Conservation (phyloP, 306 rosid genomes). For the Vigna mungo region DNA sequence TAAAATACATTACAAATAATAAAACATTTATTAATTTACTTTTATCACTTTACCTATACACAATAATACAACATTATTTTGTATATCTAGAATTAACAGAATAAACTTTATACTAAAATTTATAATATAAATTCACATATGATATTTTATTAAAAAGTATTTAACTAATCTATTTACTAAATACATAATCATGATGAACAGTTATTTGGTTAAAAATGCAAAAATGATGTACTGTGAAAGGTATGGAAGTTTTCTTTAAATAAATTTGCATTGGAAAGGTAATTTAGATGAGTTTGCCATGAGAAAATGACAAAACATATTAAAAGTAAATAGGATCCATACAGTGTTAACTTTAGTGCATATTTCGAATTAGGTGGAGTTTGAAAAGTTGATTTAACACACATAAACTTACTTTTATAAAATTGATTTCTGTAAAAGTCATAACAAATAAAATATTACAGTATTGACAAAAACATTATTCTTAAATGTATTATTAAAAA, state of each 20-base stretch:
- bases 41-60: neutral
- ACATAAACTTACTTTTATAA: neutral
- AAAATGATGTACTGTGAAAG: neutral
- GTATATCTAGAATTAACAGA: too few relatives aligned
- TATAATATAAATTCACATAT: neutral
- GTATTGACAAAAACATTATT: neutral
- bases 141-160: neutral
- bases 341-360: neutral
- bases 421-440: neutral
- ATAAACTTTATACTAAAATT: too few relatives aligned
- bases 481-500: too few relatives aligned
- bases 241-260: neutral
- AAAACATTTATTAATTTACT: neutral
- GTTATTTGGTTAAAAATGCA: neutral
- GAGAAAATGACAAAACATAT: slow-evolving; percentile 5
- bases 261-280: neutral
- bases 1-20: neutral
- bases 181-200: neutral
- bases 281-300: neutral
- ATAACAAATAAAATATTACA: neutral
- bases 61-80: too few relatives aligned
- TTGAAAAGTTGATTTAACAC: neutral
- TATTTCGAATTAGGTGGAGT: neutral
- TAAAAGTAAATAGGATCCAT: neutral
- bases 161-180: neutral